Conservation (phyloP, 495 filamentous ascomycete species). For the Aspergillus homomorphus region DNA sequence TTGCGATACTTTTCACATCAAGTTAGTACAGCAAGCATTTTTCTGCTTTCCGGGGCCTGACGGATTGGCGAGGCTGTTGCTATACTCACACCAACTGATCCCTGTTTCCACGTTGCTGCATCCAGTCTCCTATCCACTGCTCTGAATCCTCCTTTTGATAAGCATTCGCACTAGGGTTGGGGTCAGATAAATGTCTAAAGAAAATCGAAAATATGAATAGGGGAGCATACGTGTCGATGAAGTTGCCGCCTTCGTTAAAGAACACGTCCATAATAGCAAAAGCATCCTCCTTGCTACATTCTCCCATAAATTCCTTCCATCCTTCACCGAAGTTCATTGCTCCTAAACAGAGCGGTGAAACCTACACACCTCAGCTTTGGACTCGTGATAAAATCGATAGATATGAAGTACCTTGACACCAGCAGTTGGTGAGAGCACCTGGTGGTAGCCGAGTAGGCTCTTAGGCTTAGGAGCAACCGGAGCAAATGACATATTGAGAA, state of each 20-base stretch:
- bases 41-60: too few species aligned
- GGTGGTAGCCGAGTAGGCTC: slow-evolving; percentile 13
- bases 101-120: slow-evolving; percentile 13
- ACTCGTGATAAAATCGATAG: not conserved
- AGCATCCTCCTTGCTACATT: slow-evolving; percentile 11
- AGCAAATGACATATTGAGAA: slow-evolving; percentile 13
- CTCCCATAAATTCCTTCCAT: slow-evolving; percentile 14
- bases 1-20: slow-evolving; percentile 11
- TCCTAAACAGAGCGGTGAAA: slow-evolving; percentile 14
- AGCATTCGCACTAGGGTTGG: slow-evolving; percentile 11
- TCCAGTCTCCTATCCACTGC: slow-evolving; percentile 19
- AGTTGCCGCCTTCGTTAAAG: slow-evolving; percentile 14
- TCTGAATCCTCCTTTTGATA: slow-evolving; percentile 15
- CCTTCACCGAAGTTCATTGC: slow-evolving; percentile 13
- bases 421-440: slow-evolving; percentile 3
- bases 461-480: slow-evolving; percentile 13
- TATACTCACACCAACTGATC: slow-evolving; percentile 17
- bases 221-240: slow-evolving; percentile 16
- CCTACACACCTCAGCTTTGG: slow-evolving; percentile 12
- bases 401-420: not conserved
- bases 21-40: too few species aligned
- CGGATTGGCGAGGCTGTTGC: not conserved
- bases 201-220: not conserved
- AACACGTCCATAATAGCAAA: slow-evolving; percentile 13
- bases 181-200: too few species aligned